Evolutionary conservation across 257 asterid species (phyloP), one percentile per base, ranked within the genome.

Genomic region (Pogostemon cablin): DNA sequence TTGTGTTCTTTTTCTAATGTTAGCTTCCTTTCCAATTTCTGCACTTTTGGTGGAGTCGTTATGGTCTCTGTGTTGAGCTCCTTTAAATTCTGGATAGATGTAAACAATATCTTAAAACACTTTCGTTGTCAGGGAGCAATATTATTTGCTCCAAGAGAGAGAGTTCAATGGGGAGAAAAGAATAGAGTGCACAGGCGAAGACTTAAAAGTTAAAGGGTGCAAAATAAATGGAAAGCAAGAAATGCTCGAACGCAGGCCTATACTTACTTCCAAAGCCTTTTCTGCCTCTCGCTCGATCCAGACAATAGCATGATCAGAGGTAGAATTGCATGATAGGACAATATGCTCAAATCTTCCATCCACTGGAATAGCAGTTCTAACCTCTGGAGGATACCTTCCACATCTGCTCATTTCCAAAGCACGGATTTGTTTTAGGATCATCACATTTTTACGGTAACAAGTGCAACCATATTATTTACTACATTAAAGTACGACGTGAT

Each of bases 301-400:
- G 49, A 91, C 66, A 74, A 93, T 93, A 69, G 85, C 96, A 77
- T 93, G 99, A 83, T 93, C 99, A 44, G 99, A 85, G 42, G 90
- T 91, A 53, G 96, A 96, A 46, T 93, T 87, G 87, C 96, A 83
- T 35, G 99, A 91, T 77, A 93, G 75, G 42, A 93, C 99, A 41
- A 93, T 91, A 75, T 93, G 99, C 75, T 93, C 97, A 32, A 93
- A 93, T 78, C 99, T 89, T 75, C 96, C 99, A 57, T 93, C 99
- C 79, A 93, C 97, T 0, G 97, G 99, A 59, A 93, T 93, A 55
- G 97, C 96, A 50, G 99, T 93, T 83, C 96, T 85, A 49, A 91
- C 96, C 71, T 86, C 95, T 15, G 99, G 99, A 69, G 99, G 97
- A 67, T 57, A 91, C 82, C 97, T 91, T 72, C 97, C 99, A 77